These are phyloP conservation scores for Sanghuangporus sanghuang DNA, from an alignment of 1,284 basidiomycete genomes.

Conservation along the genomic window DNA sequence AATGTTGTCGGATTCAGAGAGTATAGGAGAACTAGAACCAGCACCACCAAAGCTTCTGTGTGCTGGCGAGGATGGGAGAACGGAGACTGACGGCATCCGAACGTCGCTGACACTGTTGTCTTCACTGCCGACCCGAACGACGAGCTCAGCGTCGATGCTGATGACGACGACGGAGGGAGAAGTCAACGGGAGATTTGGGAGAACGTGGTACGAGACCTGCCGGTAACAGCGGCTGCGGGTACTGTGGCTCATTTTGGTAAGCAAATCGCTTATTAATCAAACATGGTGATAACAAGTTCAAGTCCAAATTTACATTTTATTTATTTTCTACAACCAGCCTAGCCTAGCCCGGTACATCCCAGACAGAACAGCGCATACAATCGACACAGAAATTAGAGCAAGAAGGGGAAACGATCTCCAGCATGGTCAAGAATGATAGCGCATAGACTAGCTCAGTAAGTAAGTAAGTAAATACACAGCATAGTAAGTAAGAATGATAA, in stretches of 20 bases:
- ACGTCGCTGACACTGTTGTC: not conserved
- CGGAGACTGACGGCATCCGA: slow-evolving; percentile 13
- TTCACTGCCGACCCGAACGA: not conserved
- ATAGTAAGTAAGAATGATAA: not conserved
- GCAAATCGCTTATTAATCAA: not conserved
- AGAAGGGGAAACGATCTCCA: not conserved
- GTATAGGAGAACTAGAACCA: not conserved
- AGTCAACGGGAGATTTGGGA: not conserved
- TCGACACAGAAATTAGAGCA: not conserved
- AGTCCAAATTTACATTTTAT: not conserved
- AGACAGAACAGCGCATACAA: not conserved
- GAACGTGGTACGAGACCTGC: not conserved
- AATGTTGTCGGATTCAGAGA: not conserved
- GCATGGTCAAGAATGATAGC: not conserved
- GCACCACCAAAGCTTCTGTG: slow-evolving; percentile 1
- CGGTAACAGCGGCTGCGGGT: not conserved
- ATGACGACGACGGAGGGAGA: not conserved
- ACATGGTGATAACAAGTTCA: not conserved
- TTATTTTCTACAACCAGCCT: not conserved
- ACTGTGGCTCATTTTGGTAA: not conserved
- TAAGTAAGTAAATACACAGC: not conserved
- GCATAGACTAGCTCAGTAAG: not conserved
- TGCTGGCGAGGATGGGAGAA: slow-evolving; percentile 7
- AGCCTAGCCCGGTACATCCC: not conserved
- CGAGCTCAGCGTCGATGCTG: not conserved